Evolutionary conservation across 106 monocot species (phyloP), one percentile per base, ranked within the genome.

Genomic region (Dendrobium chrysotoxum): DNA sequence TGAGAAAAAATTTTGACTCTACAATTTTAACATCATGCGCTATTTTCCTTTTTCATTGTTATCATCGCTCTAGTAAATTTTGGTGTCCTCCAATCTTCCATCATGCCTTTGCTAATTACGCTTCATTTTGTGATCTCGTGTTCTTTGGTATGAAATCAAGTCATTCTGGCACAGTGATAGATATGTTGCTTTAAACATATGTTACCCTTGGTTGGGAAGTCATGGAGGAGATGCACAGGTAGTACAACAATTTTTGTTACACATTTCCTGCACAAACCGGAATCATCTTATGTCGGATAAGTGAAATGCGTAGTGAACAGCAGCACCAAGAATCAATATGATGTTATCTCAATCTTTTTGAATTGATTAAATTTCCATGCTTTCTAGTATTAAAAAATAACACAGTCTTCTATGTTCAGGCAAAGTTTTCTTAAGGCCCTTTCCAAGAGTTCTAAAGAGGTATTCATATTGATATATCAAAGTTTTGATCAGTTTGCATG

Each of bases 401-500:
- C 38, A 20, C 4, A 20, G 58, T 73, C 50, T 75, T 57, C 40
- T 20, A 20, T 84, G 40, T 20, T 13, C 92, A 93, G 93, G 86
- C 93, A 88, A 26, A 85, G 23, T 82, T 87, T 86, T 83, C 57
- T 90, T 77, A 93, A 88, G 85, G 81, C 83, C 20, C 75, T 93
- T 72, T 77, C 80, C 67, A 93, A 93, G 85, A 85, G 80, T 77
- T 86, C 86, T 44, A 93, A 88, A 85, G 93, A 93, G 90, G 90
- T 91, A 46, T 76, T 74, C 38, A 28, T 77, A 15, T 61, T 61
- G 61, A 61, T 61, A 21, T 2, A 23, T 12, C 64, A 41, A 45
- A 44, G 7, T 28, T 65, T 70, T 26, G 74, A 76, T 44, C 40
- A 76, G 42, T 30, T 40, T 41, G 54, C n/a, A 75, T 7, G 55